Evolutionary conservation across 2,329 filamentous ascomycete genomes (phyloP).

Genomic region (Fusarium sp.): DNA sequence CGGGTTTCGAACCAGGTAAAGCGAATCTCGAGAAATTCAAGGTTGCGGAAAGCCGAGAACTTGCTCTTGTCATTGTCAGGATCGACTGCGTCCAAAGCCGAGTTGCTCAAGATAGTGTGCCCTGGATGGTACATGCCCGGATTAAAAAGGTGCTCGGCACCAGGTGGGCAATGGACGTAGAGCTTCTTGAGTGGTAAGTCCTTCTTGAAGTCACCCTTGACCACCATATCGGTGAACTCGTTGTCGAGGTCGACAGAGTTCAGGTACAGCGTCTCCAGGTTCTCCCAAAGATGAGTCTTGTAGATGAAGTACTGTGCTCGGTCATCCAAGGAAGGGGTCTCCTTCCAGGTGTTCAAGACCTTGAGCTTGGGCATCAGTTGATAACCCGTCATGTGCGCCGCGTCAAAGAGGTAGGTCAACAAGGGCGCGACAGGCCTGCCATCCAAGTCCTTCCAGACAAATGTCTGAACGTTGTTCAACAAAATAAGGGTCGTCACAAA

Average conservation of each 20-base stretch:
- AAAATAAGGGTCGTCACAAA: slow-evolving; percentile 27
- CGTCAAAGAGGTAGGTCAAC: slow-evolving; percentile 5
- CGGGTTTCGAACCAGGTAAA: slow-evolving; percentile 7
- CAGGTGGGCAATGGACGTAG: slow-evolving; percentile 5
- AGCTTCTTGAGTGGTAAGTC: slow-evolving; percentile 20
- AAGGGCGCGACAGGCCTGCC: slow-evolving; percentile 19
- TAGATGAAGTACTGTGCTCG: slow-evolving; percentile 29
- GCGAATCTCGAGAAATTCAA: slow-evolving; percentile 2
- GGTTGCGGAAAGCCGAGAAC: slow-evolving; percentile 27
- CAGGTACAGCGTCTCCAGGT: slow-evolving; percentile 10
- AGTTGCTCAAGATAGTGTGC: not conserved
- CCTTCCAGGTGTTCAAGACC: slow-evolving; percentile 18
- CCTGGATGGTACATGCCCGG: not conserved
- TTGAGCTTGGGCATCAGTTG: slow-evolving; percentile 23
- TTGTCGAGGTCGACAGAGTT: slow-evolving; percentile 24
- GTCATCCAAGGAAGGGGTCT: not conserved
- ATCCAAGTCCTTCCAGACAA: slow-evolving; percentile 24
- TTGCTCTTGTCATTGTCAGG: slow-evolving; percentile 17
- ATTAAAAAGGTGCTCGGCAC: slow-evolving; percentile 4
- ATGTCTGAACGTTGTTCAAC: slow-evolving; percentile 20
- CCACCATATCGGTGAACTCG: slow-evolving; percentile 22
- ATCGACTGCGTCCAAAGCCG: not conserved
- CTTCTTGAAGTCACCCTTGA: slow-evolving; percentile 14
- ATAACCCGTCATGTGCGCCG: not conserved
- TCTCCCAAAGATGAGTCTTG: slow-evolving; percentile 25